These are phyloP conservation scores for Millerozyma acaciae DNA, from an alignment of 805 yeast species.

Conservation along the genomic window DNA sequence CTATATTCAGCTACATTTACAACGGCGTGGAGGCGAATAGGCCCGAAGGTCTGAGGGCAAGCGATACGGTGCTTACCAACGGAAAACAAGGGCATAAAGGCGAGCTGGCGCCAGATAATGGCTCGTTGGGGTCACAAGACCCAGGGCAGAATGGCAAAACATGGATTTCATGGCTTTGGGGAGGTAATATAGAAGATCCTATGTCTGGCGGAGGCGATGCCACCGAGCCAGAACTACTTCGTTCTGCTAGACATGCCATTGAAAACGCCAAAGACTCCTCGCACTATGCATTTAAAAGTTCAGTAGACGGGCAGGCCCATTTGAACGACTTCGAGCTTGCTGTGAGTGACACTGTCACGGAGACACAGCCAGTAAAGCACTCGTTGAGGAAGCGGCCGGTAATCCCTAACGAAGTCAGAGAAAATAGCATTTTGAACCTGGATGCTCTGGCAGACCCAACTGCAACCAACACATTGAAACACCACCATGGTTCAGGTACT, in stretches of 20 bases:
- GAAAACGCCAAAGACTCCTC: constrained; percentile 30
- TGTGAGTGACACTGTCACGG: constrained; percentile 32
- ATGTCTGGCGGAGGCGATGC: constrained; percentile 16
- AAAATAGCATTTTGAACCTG: constrained; percentile 10
- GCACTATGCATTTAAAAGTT: constrained; percentile 30
- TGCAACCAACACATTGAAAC: background rate
- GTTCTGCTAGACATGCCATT: constrained; percentile 28
- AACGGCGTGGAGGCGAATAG: no score
- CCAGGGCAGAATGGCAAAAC: no score
- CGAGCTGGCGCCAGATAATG: no score
- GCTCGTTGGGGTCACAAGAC: no score
- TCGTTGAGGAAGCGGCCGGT: constrained; percentile 28
- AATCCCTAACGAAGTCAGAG: constrained; percentile 33
- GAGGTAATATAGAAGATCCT: constrained; percentile 8
- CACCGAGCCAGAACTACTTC: constrained; percentile 22
- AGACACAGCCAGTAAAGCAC: constrained; percentile 30
- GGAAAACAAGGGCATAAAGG: no score
- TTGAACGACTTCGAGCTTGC: constrained; percentile 22
- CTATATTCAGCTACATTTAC: background rate
- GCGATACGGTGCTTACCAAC: no score
- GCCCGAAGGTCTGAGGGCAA: no score
- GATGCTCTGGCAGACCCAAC: background rate
- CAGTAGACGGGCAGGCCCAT: constrained; percentile 9
- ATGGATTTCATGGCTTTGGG: constrained; percentile 30
- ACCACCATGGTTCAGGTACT: no score